Percentiles rank a stretch among this genome's conserved stretches.
Conservation (phyloP, 2,329 filamentous ascomycete species). For the Ophiocordyceps camponoti-leonardi region DNA sequence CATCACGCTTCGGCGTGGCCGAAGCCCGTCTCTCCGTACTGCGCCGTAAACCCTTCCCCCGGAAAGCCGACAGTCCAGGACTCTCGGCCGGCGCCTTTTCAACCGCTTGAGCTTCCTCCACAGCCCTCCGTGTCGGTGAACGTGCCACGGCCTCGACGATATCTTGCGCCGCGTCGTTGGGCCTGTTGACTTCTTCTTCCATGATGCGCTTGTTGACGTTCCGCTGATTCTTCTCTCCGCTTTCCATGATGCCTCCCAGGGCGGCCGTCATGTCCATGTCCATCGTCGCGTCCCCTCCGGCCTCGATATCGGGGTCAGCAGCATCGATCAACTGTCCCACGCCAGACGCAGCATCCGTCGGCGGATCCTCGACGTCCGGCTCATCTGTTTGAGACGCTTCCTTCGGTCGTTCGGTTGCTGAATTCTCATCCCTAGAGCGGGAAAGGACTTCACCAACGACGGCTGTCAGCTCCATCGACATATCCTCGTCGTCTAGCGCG, state of each 20-base stretch:
- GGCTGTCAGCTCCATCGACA: conserved; percentile 65
- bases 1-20: conserved; percentile 5
- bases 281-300: conserved; percentile 21
- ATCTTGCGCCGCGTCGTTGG: conserved; percentile 25
- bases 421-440: conserved; percentile 10
- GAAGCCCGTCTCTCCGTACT: conserved; percentile 22
- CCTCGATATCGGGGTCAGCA: conserved; percentile 2
- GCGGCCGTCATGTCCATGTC: conserved; percentile 53
- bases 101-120: conserved; percentile 11
- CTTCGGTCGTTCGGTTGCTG: conserved; percentile 7
- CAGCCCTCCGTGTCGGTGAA: conserved; percentile 5
- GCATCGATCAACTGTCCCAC: conserved; percentile 34
- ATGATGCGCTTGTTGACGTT: conserved; percentile 35
- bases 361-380: conserved; percentile 12
- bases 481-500: conserved; percentile 40
- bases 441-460: conserved; percentile 39
- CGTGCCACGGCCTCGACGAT: conserved; percentile 11
- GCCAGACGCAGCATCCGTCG: conserved; percentile 39
- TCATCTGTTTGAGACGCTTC: conserved; percentile 11
- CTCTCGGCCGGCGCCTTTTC: conserved; percentile 24
- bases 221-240: conserved; percentile 11
- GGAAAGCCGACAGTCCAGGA: conserved; percentile 36
- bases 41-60: conserved; percentile 28
- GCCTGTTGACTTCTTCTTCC: conserved; percentile 37
- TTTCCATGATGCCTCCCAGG: conserved; percentile 41